phyloP scores from a whole-genome alignment of 805 yeast species.

The Grigorovia transvaalensis region DNA sequence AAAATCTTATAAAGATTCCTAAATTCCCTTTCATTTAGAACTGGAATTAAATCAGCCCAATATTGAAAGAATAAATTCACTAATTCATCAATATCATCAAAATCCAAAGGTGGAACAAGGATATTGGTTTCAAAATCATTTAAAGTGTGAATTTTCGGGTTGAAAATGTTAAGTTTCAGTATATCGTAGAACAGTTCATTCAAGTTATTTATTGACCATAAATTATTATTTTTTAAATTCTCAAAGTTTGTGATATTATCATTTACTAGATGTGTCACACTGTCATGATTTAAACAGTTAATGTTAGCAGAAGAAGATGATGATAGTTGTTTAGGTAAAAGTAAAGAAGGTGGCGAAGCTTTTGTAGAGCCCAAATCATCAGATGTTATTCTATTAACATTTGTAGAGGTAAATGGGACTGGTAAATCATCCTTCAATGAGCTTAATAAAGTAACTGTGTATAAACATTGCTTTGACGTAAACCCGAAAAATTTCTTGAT shows the following conservation, averaged over 20 bases:
- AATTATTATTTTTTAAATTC: constrained; percentile 11
- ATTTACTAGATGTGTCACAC: background rate
- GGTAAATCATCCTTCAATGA: constrained; percentile 50
- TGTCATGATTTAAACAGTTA: background rate
- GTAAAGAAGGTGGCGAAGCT: background rate
- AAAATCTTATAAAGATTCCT: constrained; percentile 40
- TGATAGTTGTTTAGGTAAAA: background rate
- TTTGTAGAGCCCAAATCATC: background rate
- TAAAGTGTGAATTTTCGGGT: background rate
- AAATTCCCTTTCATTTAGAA: constrained; percentile 61
- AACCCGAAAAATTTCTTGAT: constrained; percentile 64
- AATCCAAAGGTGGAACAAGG: constrained; percentile 3
- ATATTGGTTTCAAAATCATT: background rate
- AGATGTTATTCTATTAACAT: background rate
- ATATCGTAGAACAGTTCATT: constrained; percentile 14
- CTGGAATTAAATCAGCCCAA: constrained; percentile 66
- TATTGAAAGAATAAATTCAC: constrained; percentile 60
- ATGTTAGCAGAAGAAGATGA: background rate
- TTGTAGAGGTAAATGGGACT: constrained; percentile 18
- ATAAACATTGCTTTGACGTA: constrained; percentile 56
- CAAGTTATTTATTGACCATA: constrained; percentile 24
- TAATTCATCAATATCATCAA: constrained; percentile 45
- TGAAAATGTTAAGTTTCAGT: constrained; percentile 15
- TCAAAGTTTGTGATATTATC: constrained; percentile 9
- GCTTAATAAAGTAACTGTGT: constrained; percentile 63